These are phyloP conservation scores for Aspergillus taichungensis DNA, from an alignment of 495 filamentous ascomycete species.

Conservation along the genomic window DNA sequence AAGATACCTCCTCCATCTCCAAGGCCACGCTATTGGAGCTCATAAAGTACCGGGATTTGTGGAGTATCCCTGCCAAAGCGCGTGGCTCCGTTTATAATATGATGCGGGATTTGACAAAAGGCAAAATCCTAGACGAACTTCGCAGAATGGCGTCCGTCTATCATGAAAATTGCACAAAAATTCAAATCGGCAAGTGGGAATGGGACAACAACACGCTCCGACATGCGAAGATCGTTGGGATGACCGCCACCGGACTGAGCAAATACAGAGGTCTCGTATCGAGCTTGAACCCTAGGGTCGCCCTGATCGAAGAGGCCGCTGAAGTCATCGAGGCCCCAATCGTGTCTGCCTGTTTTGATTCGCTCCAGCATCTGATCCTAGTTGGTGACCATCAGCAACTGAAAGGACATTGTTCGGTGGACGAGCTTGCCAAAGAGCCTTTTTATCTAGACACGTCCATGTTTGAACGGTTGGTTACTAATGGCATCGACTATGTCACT, in stretches of 20 bases:
- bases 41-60: conserved; percentile 40
- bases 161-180: conserved; percentile 23
- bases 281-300: conserved; percentile 54
- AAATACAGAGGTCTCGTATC: conserved; percentile 75
- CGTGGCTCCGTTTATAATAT: conserved; percentile 54
- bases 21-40: conserved; percentile 6
- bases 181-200: conserved; percentile 50
- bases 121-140: conserved; percentile 32
- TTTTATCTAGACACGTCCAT: conserved; percentile 61
- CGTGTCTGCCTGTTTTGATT: conserved; percentile 54
- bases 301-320: conserved; percentile 71
- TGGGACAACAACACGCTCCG: conserved; percentile 40
- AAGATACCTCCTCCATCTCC: not conserved
- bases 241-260: conserved; percentile 78
- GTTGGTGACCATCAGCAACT: conserved; percentile 74
- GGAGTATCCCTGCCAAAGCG: conserved; percentile 39
- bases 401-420: conserved; percentile 50
- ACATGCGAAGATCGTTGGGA: conserved; percentile 53
- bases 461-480: conserved; percentile 69
- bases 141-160: conserved; percentile 35
- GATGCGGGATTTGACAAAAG: conserved; percentile 39
- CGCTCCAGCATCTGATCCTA: conserved; percentile 63
- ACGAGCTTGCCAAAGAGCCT: conserved; percentile 43
- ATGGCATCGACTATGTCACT: conserved; percentile 53
- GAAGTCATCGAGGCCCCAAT: conserved; percentile 62